Percentiles rank a stretch among this genome's conserved stretches.
Evolutionary conservation across 345 rosid species (phyloP).

Genomic region (Eucalyptus fibrosa): DNA sequence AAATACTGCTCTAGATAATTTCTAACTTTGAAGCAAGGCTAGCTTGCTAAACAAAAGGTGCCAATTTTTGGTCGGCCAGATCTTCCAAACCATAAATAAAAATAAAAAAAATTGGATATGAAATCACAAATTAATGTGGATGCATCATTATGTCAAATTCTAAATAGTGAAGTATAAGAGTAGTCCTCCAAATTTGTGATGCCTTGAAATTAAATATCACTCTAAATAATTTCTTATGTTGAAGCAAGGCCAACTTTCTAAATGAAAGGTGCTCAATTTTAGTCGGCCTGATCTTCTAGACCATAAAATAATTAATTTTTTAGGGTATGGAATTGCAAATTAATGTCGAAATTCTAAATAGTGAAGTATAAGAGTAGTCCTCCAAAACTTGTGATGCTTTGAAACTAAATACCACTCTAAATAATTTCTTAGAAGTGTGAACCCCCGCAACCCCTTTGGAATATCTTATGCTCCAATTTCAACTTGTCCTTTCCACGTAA

Average conservation of each 20-base stretch:
- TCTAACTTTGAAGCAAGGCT: too few relatives aligned
- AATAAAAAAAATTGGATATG: too few relatives aligned
- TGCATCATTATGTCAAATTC: too few relatives aligned
- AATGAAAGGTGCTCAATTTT: neutral
- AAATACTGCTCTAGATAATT: too few relatives aligned
- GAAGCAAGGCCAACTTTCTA: neutral
- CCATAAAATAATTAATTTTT: neutral
- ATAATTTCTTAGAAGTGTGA: neutral
- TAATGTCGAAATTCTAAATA: neutral
- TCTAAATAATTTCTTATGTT: neutral
- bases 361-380: neutral
- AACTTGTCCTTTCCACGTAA: too few relatives aligned
- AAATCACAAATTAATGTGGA: too few relatives aligned
- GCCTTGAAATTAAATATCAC: neutral
- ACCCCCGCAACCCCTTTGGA: too few relatives aligned
- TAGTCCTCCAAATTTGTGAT: neutral
- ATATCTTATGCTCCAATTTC: too few relatives aligned
- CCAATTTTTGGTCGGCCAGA: too few relatives aligned
- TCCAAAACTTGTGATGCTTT: neutral
- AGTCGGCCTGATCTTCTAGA: neutral
- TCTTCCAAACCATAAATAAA: too few relatives aligned
- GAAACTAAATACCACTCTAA: neutral
- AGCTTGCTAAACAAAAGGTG: too few relatives aligned
- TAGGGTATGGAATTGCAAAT: neutral
- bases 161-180: neutral